Evolutionary conservation across 2,329 filamentous ascomycete genomes (phyloP), one percentile per base, ranked within the genome.

Genomic region (Trichoderma oligosporum): DNA sequence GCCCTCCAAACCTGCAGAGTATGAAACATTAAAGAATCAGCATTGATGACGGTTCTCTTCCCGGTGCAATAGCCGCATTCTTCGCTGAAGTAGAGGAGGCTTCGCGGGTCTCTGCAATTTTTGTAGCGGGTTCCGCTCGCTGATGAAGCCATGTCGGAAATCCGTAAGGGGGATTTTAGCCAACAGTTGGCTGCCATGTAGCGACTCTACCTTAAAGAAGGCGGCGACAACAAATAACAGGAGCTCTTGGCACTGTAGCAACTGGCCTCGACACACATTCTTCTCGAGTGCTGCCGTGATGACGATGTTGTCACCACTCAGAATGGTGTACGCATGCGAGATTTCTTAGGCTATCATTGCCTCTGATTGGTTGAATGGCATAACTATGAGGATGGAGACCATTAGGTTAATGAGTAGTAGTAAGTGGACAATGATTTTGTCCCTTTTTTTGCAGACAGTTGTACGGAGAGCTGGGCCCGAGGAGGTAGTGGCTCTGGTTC

Each of bases 21-120:
- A 2, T 29, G 9, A 18, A 9, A 14, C 25, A 4, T 35, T 48
- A 4, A n/a, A n/a, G 14, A 44, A 16, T 36, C 16, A n/a, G 18
- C 35, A 36, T 16, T 18, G 35, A 7, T 16, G 8, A 12, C 2
- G 2, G 4, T 24, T 12, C n/a, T 18, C 4, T 45, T 11, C n/a
- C 25, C 7, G 44, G 49, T 27, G 38, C 22, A 44, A 22, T 53
- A 4, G 49, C 49, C 20, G 22, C 38, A 4, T 53, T 36, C 7
- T 53, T 53, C 12, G 49, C 49, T 7, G 38, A 53, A 29, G 49
- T 7, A 35, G 29, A 18, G 49, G 49, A 53, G 49, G 49, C 2
- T 53, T 53, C 20, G 49, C 49, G 11, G 49, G 49, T 3, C n/a
- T 53, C n/a, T 53, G 49, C 16, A 39, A 39, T 11, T 53, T 53